phyloP scores from a whole-genome alignment of 305 asterid genomes.

The Rubia balearica region DNA sequence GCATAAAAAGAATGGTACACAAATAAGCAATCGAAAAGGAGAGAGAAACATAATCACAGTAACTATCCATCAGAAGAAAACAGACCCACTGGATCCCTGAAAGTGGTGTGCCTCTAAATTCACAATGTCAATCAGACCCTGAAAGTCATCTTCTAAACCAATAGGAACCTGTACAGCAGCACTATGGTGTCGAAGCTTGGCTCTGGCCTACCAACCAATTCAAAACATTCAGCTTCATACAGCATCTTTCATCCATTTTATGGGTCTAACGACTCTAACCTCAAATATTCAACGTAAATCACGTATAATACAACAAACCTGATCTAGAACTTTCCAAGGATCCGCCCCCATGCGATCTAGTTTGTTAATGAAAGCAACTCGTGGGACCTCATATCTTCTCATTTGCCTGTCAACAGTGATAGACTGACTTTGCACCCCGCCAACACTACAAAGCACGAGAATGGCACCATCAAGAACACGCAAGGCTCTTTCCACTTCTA shows the following conservation, averaged over 20 bases:
- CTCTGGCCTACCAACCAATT: conserved; percentile 55
- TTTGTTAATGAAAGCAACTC: conserved; percentile 91
- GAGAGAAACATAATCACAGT: conserved; percentile 15
- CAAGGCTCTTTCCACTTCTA: conserved; percentile 97
- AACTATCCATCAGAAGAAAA: conserved; percentile 20
- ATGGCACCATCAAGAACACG: conserved; percentile 98
- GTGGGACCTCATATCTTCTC: conserved; percentile 96
- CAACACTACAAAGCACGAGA: conserved; percentile 93
- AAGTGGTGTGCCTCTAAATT: conserved; percentile 70
- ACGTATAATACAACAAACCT: conserved; percentile 38
- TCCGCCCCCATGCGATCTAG: conserved; percentile 99
- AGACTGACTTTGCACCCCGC: conserved; percentile 98
- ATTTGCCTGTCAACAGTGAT: conserved; percentile 96
- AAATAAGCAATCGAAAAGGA: conserved; percentile 7
- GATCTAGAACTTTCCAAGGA: conserved; percentile 95
- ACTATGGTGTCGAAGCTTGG: conserved; percentile 94
- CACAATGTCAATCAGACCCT: conserved; percentile 92
- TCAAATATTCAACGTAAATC: background rate
- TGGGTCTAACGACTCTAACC: background rate
- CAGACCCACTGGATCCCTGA: conserved; percentile 91
- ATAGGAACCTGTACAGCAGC: conserved; percentile 98
- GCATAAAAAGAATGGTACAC: background rate
- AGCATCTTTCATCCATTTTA: background rate
- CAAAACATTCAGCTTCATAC: conserved; percentile 14
- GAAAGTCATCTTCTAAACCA: conserved; percentile 95